These are phyloP conservation scores for Ballota nigra DNA, from an alignment of 257 asterid species.

Conservation along the genomic window DNA sequence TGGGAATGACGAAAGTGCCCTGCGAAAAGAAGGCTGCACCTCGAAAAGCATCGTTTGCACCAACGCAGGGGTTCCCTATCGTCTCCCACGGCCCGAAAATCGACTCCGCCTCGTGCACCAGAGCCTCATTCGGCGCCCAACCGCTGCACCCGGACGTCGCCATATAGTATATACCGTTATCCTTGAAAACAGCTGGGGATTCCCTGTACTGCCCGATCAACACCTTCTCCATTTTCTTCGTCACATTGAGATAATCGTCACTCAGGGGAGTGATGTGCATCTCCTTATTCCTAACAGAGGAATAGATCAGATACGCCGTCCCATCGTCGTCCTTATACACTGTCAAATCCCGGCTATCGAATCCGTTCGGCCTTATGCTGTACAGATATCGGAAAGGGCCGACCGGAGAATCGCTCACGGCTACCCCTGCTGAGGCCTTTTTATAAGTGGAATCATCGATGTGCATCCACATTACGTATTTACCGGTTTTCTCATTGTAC, in stretches of 20 bases:
- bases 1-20: slow-evolving; percentile 59
- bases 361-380: slow-evolving; percentile 63
- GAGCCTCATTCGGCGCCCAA: slow-evolving; percentile 80
- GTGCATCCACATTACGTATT: slow-evolving; percentile 83
- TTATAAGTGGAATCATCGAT: slow-evolving; percentile 51
- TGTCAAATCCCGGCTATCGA: slow-evolving; percentile 72
- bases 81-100: slow-evolving; percentile 79
- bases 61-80: slow-evolving; percentile 79
- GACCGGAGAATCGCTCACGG: slow-evolving; percentile 47
- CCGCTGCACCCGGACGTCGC: slow-evolving; percentile 88
- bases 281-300: slow-evolving; percentile 59
- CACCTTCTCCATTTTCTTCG: slow-evolving; percentile 30
- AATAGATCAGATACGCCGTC: slow-evolving; percentile 50
- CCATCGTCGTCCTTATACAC: slow-evolving; percentile 64
- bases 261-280: slow-evolving; percentile 51
- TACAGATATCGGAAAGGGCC: slow-evolving; percentile 56
- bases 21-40: slow-evolving; percentile 68
- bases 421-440: slow-evolving; percentile 67
- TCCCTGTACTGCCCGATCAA: slow-evolving; percentile 66
- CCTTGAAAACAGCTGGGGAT: slow-evolving; percentile 75
- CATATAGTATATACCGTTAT: slow-evolving; percentile 52
- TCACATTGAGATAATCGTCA: slow-evolving; percentile 42
- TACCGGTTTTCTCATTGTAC: slow-evolving; percentile 40
- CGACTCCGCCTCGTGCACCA: slow-evolving; percentile 71
- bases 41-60: slow-evolving; percentile 51